Base-by-base conservation (phyloP, 495 filamentous ascomycete species). In the Usnea hakonensis region DNA sequence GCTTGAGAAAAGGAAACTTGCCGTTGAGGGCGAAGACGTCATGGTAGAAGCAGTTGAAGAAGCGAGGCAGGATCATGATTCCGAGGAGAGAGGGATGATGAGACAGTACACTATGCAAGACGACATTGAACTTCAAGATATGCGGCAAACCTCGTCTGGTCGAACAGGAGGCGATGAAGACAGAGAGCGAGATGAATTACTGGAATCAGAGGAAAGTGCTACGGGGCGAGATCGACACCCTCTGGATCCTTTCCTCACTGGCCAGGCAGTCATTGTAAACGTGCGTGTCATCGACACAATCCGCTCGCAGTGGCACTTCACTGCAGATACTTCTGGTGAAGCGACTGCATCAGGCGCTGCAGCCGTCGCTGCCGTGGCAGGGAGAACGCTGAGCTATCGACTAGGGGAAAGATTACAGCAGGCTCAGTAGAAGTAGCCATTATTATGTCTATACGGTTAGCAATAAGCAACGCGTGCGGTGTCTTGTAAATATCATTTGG, bases 71-170 rank as follows among this genome's bases (percentile, higher is more conserved):
- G 88, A 92, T 67, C 80, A 85, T 68, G 90, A 95, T 72, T 79
- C 87, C 1, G 91, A 95, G 72, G 90, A 95, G 71, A 82, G 87
- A n/a, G 90, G 90, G 4, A 73, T 92, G 28, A 70, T 84, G 30
- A 78, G 86, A 63, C 75, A 77, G 33, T 68, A 70, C 26, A 76
- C 76, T 38, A 76, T 73, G 23, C 68, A 67, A 11, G 69, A 73
- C 1, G 79, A 77, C 59, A 77, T 81, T 46, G 85, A 87, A 64
- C 71, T 85, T 69, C 75, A 77, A 57, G 58, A 64, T 43, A 37
- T 72, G 21, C 60, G 55, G 35, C 56, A 65, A 66, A 59, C 36
- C 60, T 60, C 54, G 64, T 65, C 57, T 61, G 59, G 64, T 44
- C 33, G 68, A 55, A 60, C 57, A 60, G 13, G 57, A 62, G 68